Evolutionary conservation across 139 green algal genomes (phyloP).

Genomic region (Chlamydomonas sp.): DNA sequence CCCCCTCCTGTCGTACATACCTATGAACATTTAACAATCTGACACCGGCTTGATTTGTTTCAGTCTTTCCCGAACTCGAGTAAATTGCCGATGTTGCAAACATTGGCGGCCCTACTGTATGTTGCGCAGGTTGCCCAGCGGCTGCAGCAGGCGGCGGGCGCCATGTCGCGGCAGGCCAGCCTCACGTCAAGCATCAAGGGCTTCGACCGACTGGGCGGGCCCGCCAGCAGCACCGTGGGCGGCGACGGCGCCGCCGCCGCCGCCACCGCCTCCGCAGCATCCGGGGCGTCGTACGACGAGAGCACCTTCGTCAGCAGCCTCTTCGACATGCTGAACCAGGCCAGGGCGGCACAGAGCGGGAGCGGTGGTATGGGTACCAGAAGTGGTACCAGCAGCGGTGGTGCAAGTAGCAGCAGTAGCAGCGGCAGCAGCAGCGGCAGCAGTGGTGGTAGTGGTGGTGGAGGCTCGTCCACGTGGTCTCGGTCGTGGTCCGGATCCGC

Average conservation of each 20-base stretch:
- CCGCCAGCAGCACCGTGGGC: background rate
- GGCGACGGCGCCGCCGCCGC: background rate
- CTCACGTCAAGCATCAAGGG: constrained; percentile 17
- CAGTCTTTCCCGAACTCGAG: too few relatives aligned
- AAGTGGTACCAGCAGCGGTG: background rate
- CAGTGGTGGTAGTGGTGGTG: background rate
- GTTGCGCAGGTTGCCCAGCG: background rate
- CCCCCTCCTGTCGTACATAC: too few relatives aligned
- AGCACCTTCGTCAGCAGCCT: too few relatives aligned
- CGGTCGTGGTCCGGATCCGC: too few relatives aligned
- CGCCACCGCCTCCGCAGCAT: background rate
- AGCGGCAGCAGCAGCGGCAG: background rate
- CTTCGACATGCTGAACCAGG: too few relatives aligned
- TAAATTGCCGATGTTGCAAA: too few relatives aligned
- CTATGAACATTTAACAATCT: too few relatives aligned
- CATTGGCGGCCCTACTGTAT: too few relatives aligned
- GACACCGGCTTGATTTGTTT: too few relatives aligned
- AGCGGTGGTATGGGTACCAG: background rate
- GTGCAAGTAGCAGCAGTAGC: background rate
- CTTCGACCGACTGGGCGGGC: background rate
- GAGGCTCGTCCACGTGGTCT: too few relatives aligned
- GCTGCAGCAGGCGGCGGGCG: background rate
- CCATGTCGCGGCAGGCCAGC: constrained; percentile 4
- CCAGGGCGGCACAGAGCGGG: too few relatives aligned
- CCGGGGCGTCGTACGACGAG: too few relatives aligned